Base-by-base conservation (phyloP, 768 basidiomycete species). In the Auricularia cornea region DNA sequence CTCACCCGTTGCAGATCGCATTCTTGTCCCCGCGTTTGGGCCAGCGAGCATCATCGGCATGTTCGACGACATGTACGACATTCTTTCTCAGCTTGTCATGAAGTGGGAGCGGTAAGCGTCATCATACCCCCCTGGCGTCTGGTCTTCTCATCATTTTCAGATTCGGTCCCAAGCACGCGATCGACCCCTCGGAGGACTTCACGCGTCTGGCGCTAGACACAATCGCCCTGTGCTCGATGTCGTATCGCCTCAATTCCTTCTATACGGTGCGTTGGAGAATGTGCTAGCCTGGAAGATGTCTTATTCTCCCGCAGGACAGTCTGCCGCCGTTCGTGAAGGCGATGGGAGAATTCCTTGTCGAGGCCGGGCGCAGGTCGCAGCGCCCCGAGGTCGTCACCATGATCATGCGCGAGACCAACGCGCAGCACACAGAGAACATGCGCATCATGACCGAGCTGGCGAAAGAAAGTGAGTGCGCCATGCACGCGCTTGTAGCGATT, bases 141-240 rank as follows among this genome's bases (percentile, higher is more conserved):
- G 30, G n/a, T n/a, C n/a, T n/a, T n/a, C n/a, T n/a, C n/a, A 29
- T 63, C 63, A 64, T 57, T 48, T 30, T 6, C 52, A 80, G 80
- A 38, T 81, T 81, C 63, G 81, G 80, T 8, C 75, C 79, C 3
- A 71, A 74, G 8, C 68, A 73, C 57, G 64, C 70, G 33, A 77
- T 82, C 61, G 77, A 80, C 54, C 76, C 79, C 4, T 71, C 77
- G 1, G 77, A 79, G 51, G 80, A 82, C 67, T 81, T 79, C 64
- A 82, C 81, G 40, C 74, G 78, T 18, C 73, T 81, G 26, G 77
- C 81, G 1, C 72, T 82, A 41, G 81, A 82, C 63, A 79, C 81
- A 3, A 74, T 82, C 61, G 75, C 79, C 1, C 72, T 77, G 23
- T 81, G 78, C 65, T 73, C 79, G 33, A 80, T 80, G 77, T 74